Base-by-base conservation (phyloP, 441 rosid genomes). In the Adansonia madagascariensis region DNA sequence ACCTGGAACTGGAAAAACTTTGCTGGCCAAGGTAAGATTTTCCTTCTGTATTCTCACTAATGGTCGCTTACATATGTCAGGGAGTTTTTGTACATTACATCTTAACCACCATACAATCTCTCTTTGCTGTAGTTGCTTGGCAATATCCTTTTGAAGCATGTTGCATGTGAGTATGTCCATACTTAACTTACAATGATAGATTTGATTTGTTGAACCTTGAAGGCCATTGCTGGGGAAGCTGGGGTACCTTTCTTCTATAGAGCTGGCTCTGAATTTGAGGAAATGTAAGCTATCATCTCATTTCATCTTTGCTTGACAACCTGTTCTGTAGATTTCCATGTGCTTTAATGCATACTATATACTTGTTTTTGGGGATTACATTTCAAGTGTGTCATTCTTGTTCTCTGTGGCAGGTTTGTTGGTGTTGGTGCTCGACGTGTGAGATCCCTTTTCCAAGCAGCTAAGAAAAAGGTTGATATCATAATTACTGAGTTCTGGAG, bases 161-260 rank as follows among this genome's bases (percentile, higher is more conserved):
- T 44, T 43, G 56, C 41, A 41, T 57, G n/a, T 57, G 74, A 2
- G 1, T 71, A 31, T 71, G 10, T 31, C 46, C 62, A 35, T 55
- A 17, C 44, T 53, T 49, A 14, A 56, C 50, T 47, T 55, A 55
- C 7, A 47, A 20, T 68, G 44, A 55, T 49, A 60, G 18, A 39
- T 77, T 60, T 85, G 66, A 76, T 80, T 79, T 57, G n/a, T 43
- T 82, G 73, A 81, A 78, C 55, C 79, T 80, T 62, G 39, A 85
- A 96, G 99, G 99, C 98, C 27, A 94, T 96, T 88, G 98, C 98
- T 82, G 99, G 99, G 80, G 98, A 96, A 90, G 99, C 98, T 66
- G 99, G 98, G 31, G 98, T 96, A 44, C 99, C 99, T 50, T 96
- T 96, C 86, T 96, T 96, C 89, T 94, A 96, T 63, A 88, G 98